Evolutionary conservation across 169 alveolate species (phyloP).

Genomic region (Pseudocohnilembus persalinus): DNA sequence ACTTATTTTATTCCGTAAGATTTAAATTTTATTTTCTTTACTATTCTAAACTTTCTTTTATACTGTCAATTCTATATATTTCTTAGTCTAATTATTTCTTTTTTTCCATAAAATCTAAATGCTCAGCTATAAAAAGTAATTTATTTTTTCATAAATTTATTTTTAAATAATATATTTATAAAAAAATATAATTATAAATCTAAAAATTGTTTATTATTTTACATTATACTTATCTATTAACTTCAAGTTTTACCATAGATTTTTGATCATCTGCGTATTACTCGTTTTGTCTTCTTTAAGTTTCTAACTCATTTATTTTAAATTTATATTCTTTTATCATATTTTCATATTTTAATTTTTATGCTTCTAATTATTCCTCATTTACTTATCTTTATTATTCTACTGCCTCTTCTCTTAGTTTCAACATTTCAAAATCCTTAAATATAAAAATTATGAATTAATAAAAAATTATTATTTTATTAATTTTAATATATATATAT

Average conservation of each 20-base stretch:
- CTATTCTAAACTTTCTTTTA: not conserved
- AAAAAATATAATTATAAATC: not conserved
- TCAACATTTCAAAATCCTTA: conserved; percentile 25
- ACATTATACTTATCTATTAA: not conserved
- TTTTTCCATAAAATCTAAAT: not conserved
- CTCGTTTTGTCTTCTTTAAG: not conserved
- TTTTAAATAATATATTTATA: no score
- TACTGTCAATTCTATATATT: not conserved
- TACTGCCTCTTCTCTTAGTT: conserved; percentile 19
- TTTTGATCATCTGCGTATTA: not conserved
- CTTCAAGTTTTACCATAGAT: not conserved
- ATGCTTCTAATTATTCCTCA: conserved; percentile 12
- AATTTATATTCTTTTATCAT: conserved; percentile 13
- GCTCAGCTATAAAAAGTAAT: not conserved
- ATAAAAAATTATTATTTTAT: no score
- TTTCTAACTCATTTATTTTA: not conserved
- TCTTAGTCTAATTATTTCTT: not conserved
- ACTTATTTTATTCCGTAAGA: not conserved
- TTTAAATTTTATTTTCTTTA: no score
- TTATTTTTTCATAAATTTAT: no score
- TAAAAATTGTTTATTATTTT: no score
- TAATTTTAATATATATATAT: no score
- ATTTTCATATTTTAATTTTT: conserved; percentile 22
- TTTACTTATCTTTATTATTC: conserved; percentile 13
- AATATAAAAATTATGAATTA: not conserved